Evolutionary conservation across 371 early-diverging fungal genomes (phyloP), one percentile per base, ranked within the genome.

Genomic region (Basidiobolus meristosporus): DNA sequence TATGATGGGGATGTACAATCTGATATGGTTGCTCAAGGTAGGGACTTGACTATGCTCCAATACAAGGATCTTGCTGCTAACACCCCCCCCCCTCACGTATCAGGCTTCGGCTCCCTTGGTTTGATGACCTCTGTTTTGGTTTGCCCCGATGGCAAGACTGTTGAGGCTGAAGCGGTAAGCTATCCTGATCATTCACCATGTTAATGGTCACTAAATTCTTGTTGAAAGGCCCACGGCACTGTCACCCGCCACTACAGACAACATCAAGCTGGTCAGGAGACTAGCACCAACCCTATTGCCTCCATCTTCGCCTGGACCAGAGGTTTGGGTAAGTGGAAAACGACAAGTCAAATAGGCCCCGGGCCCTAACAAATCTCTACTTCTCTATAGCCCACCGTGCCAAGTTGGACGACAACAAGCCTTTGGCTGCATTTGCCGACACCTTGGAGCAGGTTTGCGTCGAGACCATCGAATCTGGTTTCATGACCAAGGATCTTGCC

Each of bases 271-370:
- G 84, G 86, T 43, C 68, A 73, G 47, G 64, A 73, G 46, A 85
- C 86, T 3, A 80, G 80, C 12, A 96, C 97, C 50, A 96, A 96
- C 75, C 90, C 97, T 2, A 86, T 96, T 45, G 95, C 97, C 2
- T 82, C 82, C 33, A 93, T 96, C 65, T 96, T 90, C 61, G 95
- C 97, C 16, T 96, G 96, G 96, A 82, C 92, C 30, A 82, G 95
- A 43, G 97, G 97, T 44, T 67, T 93, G 40, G 76, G 88, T 84
- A 6, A 70, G 67, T 7, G 66, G 61, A 36, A 85, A 85, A 47
- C 59, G 49, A 26, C 57, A 66, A 15, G 78, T 76, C 37, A 19
- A 36, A n/a, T 39, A 32, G 22, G 3, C 3, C 7, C n/a, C n/a
- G 30, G 16, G 11, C 30, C 39, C 11, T 26, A 18, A 23, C 9